Evolutionary conservation across 1,284 basidiomycete genomes (phyloP).

Genomic region (Ustilago shanxiensis): DNA sequence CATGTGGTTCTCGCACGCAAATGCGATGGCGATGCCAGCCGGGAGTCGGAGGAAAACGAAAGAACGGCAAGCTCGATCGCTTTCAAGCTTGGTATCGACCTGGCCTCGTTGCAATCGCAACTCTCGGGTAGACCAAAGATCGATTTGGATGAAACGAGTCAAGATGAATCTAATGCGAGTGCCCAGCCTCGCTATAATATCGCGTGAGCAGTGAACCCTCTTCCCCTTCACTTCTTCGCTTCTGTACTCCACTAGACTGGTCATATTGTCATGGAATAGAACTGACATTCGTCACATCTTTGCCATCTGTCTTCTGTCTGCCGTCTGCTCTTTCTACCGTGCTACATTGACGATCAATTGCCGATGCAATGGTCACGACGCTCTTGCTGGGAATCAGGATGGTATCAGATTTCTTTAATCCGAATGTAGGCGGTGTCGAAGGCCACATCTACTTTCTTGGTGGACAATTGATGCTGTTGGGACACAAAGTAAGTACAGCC

Average conservation of each 20-base stretch:
- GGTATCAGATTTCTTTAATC: constrained; percentile 97
- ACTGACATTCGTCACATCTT: constrained; percentile 10
- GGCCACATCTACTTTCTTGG: constrained; percentile 83
- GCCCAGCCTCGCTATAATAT: constrained; percentile 43
- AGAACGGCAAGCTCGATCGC: constrained; percentile 21
- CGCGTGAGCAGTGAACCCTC: constrained; percentile 43
- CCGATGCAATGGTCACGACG: not conserved
- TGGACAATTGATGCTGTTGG: constrained; percentile 79
- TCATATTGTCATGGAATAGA: constrained; percentile 7
- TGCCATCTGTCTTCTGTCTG: not conserved
- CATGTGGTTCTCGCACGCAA: constrained; percentile 3
- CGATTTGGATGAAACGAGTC: not conserved
- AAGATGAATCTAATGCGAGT: constrained; percentile 12
- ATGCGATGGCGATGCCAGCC: not conserved
- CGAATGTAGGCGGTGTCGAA: constrained; percentile 94
- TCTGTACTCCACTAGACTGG: not conserved
- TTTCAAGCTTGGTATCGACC: constrained; percentile 25
- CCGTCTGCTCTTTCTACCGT: not conserved
- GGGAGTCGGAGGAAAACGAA: not conserved
- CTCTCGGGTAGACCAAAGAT: not conserved
- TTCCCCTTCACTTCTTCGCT: not conserved
- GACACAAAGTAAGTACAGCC: constrained; percentile 80
- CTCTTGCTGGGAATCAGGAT: constrained; percentile 75
- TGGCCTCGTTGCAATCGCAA: constrained; percentile 2
- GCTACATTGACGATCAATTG: not conserved